Conservation (phyloP, 2,329 filamentous ascomycete genomes). For the Sporothrix pseudoabietina region DNA sequence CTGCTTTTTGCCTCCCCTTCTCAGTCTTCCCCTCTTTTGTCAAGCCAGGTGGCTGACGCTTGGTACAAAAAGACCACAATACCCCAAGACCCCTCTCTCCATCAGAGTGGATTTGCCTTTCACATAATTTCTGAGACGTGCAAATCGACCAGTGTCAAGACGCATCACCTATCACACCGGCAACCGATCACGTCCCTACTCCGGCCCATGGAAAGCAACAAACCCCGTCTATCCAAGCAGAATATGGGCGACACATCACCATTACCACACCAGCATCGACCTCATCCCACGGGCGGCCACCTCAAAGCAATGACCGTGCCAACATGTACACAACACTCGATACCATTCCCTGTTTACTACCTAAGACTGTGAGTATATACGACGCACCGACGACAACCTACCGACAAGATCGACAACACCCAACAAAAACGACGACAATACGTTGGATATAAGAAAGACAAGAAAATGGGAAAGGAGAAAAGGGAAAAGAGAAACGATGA, state of each 20-base stretch:
- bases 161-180: not conserved
- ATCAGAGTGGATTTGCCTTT: not conserved
- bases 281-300: not conserved
- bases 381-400: not conserved
- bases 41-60: not conserved
- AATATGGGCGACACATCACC: not conserved
- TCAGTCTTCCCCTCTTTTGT: constrained; percentile 1
- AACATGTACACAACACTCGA: not conserved
- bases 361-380: not conserved
- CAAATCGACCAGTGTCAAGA: not conserved
- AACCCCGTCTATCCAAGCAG: not conserved
- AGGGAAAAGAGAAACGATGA: not conserved
- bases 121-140: not conserved
- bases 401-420: not conserved
- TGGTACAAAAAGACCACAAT: not conserved
- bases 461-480: not conserved
- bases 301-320: not conserved
- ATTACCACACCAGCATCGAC: no score
- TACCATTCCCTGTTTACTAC: not conserved
- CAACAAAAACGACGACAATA: not conserved
- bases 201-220: not conserved
- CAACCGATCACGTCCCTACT: not conserved
- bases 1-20: not conserved
- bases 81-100: not conserved
- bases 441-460: not conserved